Evolutionary conservation across 441 rosid species (phyloP), one percentile per base, ranked within the genome.

Genomic region (Lagerstroemia fauriei): DNA sequence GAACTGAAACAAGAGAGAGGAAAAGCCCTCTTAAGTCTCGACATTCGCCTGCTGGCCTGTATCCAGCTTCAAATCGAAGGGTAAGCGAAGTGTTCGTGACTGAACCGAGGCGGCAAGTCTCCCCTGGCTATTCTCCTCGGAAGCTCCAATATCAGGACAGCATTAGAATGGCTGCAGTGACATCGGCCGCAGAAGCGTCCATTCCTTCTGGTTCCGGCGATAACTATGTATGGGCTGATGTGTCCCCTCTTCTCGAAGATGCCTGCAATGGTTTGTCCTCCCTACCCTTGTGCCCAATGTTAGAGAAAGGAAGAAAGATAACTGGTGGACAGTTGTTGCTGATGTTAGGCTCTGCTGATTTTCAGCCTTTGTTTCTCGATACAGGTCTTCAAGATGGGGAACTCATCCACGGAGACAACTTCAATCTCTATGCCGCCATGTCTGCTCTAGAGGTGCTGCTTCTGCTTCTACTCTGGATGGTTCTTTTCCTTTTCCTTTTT

Each of bases 391-490:
- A 83, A 68, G 96, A 96, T 41, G 97, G 99, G 25, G 98, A 96
- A 80, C 98, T 96, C 77, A 89, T 96, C 82, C 95, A 95, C 85
- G 98, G 96, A 81, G 95, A 96, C 63, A 96, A 96, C 88, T 96
- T 96, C 84, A 94, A 96, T 90, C 98, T 96, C 85, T 95, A 89
- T 84, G 98, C 99, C 56, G 99, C 99, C 51, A 96, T 94, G 99
- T 94, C 99, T 87, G 99, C 99, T 38, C 87, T 96, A 79, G 99
- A 96, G 99, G 99, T 96, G 83, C 76, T 88, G 77, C 76, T 83
- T 31, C 73, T 18, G n/a, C 78, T 73, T 78, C 70, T 29, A 73
- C 46, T 74, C 10, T 18, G 61, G 46, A 57, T 27, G 47, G 16
- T 80, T 32, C n/a, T 13, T 79, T 53, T 44, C 22, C 34, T 48